Conservation (phyloP, 441 rosid species). For the Bocquillonia castaneifolia region DNA sequence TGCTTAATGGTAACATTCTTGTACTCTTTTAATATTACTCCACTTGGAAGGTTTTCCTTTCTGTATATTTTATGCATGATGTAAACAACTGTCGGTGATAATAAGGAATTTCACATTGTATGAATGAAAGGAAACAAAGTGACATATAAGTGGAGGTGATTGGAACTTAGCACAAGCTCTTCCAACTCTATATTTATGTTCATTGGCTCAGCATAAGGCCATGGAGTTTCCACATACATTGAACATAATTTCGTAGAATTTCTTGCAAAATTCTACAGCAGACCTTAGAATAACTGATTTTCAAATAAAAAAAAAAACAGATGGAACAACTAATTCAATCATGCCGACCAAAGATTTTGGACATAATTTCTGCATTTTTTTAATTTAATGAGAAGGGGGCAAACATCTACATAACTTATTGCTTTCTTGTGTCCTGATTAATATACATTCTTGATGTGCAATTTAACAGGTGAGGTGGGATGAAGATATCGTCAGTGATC, state of each 20-base stretch:
- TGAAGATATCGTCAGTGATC: slow-evolving; percentile 48
- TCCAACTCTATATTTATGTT: too few species aligned
- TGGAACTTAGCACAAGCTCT: too few species aligned
- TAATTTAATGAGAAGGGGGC: neutral
- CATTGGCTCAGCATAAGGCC: too few species aligned
- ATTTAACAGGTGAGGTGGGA: slow-evolving; percentile 79
- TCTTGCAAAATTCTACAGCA: neutral
- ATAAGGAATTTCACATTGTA: too few species aligned
- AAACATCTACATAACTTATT: neutral
- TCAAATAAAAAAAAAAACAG: too few species aligned
- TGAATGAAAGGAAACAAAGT: too few species aligned
- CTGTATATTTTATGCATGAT: neutral
- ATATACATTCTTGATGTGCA: slow-evolving; percentile 3
- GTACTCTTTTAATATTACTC: neutral
- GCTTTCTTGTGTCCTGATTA: neutral
- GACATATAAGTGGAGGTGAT: too few species aligned
- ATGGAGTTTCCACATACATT: neutral
- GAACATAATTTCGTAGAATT: neutral
- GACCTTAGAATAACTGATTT: too few species aligned
- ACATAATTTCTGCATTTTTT: neutral
- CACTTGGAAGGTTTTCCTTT: slow-evolving; percentile 1
- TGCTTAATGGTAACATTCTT: slow-evolving; percentile 59
- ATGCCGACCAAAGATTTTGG: too few species aligned
- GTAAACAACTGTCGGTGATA: too few species aligned
- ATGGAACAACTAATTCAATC: too few species aligned